These are phyloP conservation scores for Colletotrichum caudatum DNA, from an alignment of 2,329 filamentous ascomycete species.

Conservation along the genomic window DNA sequence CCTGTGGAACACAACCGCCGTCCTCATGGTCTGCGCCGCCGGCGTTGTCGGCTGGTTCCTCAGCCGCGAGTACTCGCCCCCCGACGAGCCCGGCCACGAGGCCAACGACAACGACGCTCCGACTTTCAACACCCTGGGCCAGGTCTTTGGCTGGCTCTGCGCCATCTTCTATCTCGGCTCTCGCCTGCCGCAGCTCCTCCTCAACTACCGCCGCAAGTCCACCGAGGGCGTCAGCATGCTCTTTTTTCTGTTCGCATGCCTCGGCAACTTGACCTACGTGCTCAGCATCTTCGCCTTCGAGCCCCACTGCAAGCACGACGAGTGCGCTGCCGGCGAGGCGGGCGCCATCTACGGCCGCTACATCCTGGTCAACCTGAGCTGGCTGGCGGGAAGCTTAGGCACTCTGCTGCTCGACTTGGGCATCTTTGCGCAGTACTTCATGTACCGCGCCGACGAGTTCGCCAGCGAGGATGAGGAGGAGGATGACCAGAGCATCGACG, in stretches of 20 bases:
- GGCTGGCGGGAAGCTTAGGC: conserved; percentile 89
- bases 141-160: conserved; percentile 94
- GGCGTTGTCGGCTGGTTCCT: conserved; percentile 91
- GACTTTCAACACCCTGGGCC: conserved; percentile 80
- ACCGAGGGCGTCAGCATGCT: conserved; percentile 94
- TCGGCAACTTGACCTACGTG: conserved; percentile 95
- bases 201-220: conserved; percentile 92
- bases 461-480: conserved; percentile 46
- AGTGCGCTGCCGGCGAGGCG: conserved; percentile 76
- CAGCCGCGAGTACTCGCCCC: conserved; percentile 61
- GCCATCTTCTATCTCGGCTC: conserved; percentile 90
- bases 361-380: conserved; percentile 89
- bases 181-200: conserved; percentile 87
- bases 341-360: conserved; percentile 79
- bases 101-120: conserved; percentile 63
- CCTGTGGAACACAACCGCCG: conserved; percentile 79
- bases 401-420: conserved; percentile 86
- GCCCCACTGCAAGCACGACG: conserved; percentile 69
- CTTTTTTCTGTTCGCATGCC: conserved; percentile 96
- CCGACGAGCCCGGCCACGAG: conserved; percentile 54
- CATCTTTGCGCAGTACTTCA: conserved; percentile 92
- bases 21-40: conserved; percentile 85
- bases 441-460: conserved; percentile 72
- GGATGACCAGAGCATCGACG: conserved; percentile 48
- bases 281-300: conserved; percentile 92